Percentiles rank a stretch among this genome's conserved stretches.
These are phyloP conservation scores for Lasiodiplodia gonubiensis DNA, from an alignment of 2,329 filamentous ascomycete species.

Conservation along the genomic window DNA sequence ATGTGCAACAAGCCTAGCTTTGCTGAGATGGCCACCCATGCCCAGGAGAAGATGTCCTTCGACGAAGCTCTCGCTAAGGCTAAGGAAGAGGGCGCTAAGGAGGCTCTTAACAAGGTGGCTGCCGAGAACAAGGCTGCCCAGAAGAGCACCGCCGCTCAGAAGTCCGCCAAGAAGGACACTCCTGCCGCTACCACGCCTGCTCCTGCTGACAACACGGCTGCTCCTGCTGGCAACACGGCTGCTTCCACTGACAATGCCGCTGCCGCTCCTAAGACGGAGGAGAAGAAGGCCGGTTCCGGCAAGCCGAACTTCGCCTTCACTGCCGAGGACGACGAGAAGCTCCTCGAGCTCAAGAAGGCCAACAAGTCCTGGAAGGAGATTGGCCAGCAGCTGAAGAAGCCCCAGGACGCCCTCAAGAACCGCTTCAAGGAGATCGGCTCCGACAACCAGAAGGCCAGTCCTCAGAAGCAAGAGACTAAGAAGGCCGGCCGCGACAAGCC, in stretches of 20 bases:
- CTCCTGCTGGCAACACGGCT: background rate
- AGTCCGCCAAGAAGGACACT: background rate
- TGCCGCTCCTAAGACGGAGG: conserved; percentile 6
- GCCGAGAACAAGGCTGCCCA: background rate
- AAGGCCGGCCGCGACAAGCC: conserved; percentile 27
- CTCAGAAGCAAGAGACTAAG: background rate
- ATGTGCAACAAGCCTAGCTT: background rate
- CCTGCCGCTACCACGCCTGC: background rate
- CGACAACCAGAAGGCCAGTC: conserved; percentile 31
- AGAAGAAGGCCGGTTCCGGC: conserved; percentile 3
- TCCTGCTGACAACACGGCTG: background rate
- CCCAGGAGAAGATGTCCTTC: background rate
- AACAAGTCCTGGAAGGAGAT: conserved; percentile 43
- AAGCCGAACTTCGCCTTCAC: conserved; percentile 38
- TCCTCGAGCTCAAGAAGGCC: conserved; percentile 45
- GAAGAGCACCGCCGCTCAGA: background rate
- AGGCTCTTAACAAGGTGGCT: background rate
- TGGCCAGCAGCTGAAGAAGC: conserved; percentile 38
- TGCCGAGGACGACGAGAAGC: conserved; percentile 48
- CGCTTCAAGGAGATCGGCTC: conserved; percentile 47
- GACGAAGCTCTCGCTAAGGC: background rate
- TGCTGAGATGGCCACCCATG: background rate
- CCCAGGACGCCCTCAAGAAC: conserved; percentile 31
- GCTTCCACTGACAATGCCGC: background rate
- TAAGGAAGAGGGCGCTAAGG: background rate